Evolutionary conservation across 768 basidiomycete genomes (phyloP), one percentile per base, ranked within the genome.

Genomic region (Lactarius tabidus): DNA sequence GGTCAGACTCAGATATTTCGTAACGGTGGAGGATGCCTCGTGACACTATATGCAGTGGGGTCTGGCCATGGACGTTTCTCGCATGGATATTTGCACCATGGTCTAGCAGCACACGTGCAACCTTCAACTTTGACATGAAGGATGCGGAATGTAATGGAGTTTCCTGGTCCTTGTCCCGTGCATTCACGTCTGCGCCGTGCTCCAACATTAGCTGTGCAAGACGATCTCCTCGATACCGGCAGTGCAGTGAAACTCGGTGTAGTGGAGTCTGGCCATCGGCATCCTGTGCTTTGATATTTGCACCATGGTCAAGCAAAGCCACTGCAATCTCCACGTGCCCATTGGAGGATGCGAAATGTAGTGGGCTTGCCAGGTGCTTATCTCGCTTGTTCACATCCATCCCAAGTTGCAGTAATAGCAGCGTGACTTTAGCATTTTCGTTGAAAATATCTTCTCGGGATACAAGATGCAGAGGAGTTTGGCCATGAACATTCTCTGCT

Each of bases 61-160:
- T 23, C 45, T 26, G 45, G 45, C 45, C 23, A 4, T 48, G 9
- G 15, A 12, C 23, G 5, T 26, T 26, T 12, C 2, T 12, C 2
- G 45, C 45, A 2, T 9, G 12, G 5, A 26, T 3, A 5, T 48
- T 12, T 5, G 45, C 45, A 2, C 23, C 45, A 5, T 48, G 45
- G 14, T 15, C 23, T 0, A 48, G 45, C 5, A 48, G 12, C 14
- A 48, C 45, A 9, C 2, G 45, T 15, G 45, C 23, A 5, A 4
- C 26, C 12, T 0, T 0, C 0, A 2, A 1, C 9, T 23, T 4
- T 10, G 9, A n/a, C 5, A 2, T 0, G 45, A 1, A 23, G 45
- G n/a, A 45, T 4, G 45, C 45, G 0, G 14, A 4, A 45, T 45
- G 45, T 14, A 45, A 45, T 3, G 45, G 45, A 5, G 45, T 45